Evolutionary conservation across 202 grass and related monocot species (phyloP).

Genomic region (Brachypodium distachyon): DNA sequence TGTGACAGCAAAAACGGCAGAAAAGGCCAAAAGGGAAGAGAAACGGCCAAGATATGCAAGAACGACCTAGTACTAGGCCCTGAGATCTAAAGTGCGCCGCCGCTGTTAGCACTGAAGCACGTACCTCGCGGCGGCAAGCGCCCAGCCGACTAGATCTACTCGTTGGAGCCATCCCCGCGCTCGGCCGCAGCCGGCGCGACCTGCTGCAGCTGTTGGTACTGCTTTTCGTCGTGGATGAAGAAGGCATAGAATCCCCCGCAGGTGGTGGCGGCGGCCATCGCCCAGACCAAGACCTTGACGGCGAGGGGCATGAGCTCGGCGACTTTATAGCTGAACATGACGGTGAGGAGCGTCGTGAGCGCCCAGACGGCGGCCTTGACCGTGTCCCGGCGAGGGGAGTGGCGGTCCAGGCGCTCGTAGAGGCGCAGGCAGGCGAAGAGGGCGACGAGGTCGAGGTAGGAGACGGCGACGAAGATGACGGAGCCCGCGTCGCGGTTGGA

Average conservation of each 20-base stretch:
- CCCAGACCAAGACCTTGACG: not conserved
- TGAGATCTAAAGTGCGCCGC: not conserved
- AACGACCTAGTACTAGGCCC: not conserved
- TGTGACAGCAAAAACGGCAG: not conserved
- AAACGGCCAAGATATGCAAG: not conserved
- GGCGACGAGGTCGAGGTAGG: not conserved
- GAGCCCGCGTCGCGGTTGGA: constrained; percentile 12
- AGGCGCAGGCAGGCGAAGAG: constrained; percentile 8
- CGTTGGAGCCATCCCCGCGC: not conserved
- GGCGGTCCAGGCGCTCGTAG: constrained; percentile 7
- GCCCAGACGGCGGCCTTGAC: not conserved
- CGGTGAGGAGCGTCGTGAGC: constrained; percentile 8
- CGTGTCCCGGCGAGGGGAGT: not conserved
- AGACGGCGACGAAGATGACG: not conserved
- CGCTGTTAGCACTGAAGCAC: not conserved
- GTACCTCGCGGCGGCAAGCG: not conserved
- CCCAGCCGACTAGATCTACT: not conserved
- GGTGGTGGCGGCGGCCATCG: constrained; percentile 12
- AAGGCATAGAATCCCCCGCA: constrained; percentile 26
- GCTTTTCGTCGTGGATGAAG: constrained; percentile 32
- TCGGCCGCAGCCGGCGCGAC: not conserved
- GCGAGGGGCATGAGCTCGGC: not conserved
- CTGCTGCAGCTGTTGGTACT: not conserved
- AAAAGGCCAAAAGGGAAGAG: not conserved
- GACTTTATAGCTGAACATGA: constrained; percentile 7